Conservation (phyloP, 495 filamentous ascomycete species). For the Recurvomyces mirabilis region DNA sequence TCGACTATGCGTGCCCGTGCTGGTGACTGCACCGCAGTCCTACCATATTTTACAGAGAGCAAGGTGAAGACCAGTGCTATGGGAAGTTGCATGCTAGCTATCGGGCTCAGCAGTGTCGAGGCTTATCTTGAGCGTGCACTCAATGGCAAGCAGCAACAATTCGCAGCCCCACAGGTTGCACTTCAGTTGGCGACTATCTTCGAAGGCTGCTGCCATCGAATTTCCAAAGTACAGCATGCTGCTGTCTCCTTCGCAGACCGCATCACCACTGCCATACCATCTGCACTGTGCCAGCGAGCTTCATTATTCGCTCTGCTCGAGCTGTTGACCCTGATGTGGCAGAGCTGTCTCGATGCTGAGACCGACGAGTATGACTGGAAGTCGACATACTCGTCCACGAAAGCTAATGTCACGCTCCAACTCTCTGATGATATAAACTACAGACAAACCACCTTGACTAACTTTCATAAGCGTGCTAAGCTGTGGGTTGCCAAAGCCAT, state of each 20-base stretch:
- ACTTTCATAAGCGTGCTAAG: conserved; percentile 65
- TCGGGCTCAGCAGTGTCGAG: conserved; percentile 61
- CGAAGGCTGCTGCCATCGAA: conserved; percentile 79
- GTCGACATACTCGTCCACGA: conserved; percentile 61
- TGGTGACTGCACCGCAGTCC: conserved; percentile 76
- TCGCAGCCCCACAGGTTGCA: conserved; percentile 76
- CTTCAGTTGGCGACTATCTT: conserved; percentile 77
- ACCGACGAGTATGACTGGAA: conserved; percentile 86
- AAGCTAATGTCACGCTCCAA: conserved; percentile 68
- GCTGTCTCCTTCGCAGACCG: conserved; percentile 71
- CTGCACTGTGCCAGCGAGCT: conserved; percentile 75
- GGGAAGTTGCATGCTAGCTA: conserved; percentile 74
- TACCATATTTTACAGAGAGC: conserved; percentile 86
- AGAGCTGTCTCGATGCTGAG: conserved; percentile 83
- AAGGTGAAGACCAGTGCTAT: conserved; percentile 68
- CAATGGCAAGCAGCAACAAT: conserved; percentile 55
- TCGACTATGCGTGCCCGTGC: conserved; percentile 71
- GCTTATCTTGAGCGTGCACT: conserved; percentile 63
- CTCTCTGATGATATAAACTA: conserved; percentile 81
- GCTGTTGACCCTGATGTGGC: conserved; percentile 86
- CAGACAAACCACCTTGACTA: conserved; percentile 63
- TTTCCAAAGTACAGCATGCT: conserved; percentile 75
- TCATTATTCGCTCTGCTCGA: conserved; percentile 89
- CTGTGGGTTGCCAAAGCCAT: conserved; percentile 69
- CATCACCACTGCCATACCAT: conserved; percentile 73